Percentiles rank a stretch among this genome's conserved stretches.
These are phyloP conservation scores for Emmonsiellopsis sp. DNA, from an alignment of 2,329 filamentous ascomycete species.

Conservation along the genomic window DNA sequence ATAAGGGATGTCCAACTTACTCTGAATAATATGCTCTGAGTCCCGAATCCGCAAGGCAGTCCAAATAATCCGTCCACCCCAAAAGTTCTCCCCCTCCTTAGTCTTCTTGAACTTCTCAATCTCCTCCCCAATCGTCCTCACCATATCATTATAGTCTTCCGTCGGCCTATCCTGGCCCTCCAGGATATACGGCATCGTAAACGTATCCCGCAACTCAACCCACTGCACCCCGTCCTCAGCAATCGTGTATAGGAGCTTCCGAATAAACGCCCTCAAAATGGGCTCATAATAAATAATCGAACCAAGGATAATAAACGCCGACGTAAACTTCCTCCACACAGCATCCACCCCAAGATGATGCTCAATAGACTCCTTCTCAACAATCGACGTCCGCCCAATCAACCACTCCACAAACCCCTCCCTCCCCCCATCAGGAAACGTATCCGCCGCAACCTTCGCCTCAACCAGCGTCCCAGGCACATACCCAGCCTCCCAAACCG, in stretches of 20 bases:
- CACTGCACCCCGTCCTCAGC: constrained; percentile 76
- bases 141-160: constrained; percentile 58
- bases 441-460: constrained; percentile 54
- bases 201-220: constrained; percentile 72
- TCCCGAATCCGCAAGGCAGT: constrained; percentile 59
- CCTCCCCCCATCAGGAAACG: constrained; percentile 64
- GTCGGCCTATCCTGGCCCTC: constrained; percentile 59
- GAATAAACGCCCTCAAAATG: constrained; percentile 70
- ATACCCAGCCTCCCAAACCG: constrained; percentile 61
- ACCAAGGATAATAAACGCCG: constrained; percentile 63
- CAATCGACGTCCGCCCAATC: constrained; percentile 62
- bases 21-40: constrained; percentile 59
- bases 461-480: constrained; percentile 49
- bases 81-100: constrained; percentile 65
- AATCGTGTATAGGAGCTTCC: constrained; percentile 60
- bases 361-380: constrained; percentile 60
- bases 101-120: constrained; percentile 64
- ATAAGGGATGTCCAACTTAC: constrained; percentile 19
- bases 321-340: constrained; percentile 74
- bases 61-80: constrained; percentile 80
- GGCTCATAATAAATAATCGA: constrained; percentile 83
- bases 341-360: constrained; percentile 77
- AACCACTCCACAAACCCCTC: constrained; percentile 70
- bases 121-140: constrained; percentile 67
- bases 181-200: constrained; percentile 60